Evolutionary conservation across 2,329 filamentous ascomycete genomes (phyloP), one percentile per base, ranked within the genome.

Genomic region (Zymoseptoria passerinii): DNA sequence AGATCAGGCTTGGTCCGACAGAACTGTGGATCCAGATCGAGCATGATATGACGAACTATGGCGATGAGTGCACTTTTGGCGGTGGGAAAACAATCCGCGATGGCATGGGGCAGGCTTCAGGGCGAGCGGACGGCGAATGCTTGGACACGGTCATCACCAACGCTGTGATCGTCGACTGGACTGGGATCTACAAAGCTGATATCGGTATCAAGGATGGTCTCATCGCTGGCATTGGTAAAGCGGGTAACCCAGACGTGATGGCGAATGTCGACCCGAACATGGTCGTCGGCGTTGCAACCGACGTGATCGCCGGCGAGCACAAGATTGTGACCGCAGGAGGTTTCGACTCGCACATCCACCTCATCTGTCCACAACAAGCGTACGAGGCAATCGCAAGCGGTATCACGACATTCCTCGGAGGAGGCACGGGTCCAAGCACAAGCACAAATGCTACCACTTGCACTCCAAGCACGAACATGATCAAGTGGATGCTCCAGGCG

Each of bases 161-260:
- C 68, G 92, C 92, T 4, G 76, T 97, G 63, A 87, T 97, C 44
- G 81, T 97, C 19, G 92, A 97, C 76, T 95, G 88, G 82, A 87
- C 83, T 1, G 92, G 92, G 52, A 96, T 97, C 69, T 95, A 90
- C 80, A 97, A 97, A 77, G 92, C 92, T 5, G 92, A 97, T 72
- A 95, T 97, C 70, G 92, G 92, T 28, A 86, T 97, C 72, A 96
- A 95, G 73, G 75, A 91, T 65, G 92, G 92, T 1, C 72, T 88
- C 48, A 96, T 97, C 68, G 86, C 87, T 28, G 92, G 85, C 0
- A 92, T 97, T 66, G 92, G 92, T 60, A 96, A 97, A 75, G 90
- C 92, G 16, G 92, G 92, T 19, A 97, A 96, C 68, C 92, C 92
- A n/a, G 92, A 97, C 74, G 84, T 95, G 52, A 96, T 96, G 92